Percentiles rank a stretch among this genome's conserved stretches.
Conservation (phyloP, 768 basidiomycete genomes). For the Gloeopeniophorella convolvens region DNA sequence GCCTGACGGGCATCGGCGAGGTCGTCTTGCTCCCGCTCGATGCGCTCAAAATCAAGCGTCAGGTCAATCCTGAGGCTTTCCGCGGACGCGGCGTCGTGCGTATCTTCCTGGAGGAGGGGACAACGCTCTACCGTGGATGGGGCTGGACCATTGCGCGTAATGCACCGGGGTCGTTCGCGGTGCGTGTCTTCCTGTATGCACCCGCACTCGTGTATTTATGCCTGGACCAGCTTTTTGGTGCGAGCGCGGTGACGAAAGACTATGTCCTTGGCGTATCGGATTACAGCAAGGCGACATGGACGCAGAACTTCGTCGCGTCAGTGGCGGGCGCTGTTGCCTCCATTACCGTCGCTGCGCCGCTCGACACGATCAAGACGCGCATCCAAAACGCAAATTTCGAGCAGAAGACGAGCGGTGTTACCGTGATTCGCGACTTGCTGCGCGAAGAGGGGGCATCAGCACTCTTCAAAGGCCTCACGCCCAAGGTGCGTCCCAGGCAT, state of each 20-base stretch:
- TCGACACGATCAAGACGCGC: conserved; percentile 94
- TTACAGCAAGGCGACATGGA: conserved; percentile 94
- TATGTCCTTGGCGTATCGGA: conserved; percentile 84
- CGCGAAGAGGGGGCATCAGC: conserved; percentile 77
- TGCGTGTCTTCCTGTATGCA: conserved; percentile 41
- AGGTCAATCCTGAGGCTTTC: conserved; percentile 98
- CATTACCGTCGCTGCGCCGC: conserved; percentile 92
- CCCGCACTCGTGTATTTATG: too few relatives aligned
- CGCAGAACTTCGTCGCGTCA: conserved; percentile 94
- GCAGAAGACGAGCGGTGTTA: conserved; percentile 69
- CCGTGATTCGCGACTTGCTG: conserved; percentile 79
- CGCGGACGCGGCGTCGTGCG: conserved; percentile 86
- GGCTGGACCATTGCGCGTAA: conserved; percentile 99
- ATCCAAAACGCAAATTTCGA: conserved; percentile 99
- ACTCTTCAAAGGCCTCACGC: conserved; percentile 96
- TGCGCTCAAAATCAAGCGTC: conserved; percentile 96
- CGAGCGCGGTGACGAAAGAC: conserved; percentile 91
- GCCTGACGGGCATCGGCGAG: conserved; percentile 83
- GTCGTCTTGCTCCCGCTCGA: conserved; percentile 96
- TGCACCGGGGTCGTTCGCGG: conserved; percentile 92
- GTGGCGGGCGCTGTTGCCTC: conserved; percentile 91
- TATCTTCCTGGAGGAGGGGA: conserved; percentile 88
- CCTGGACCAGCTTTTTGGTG: conserved; percentile 79
- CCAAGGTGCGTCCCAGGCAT: conserved; percentile 57
- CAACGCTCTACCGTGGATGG: conserved; percentile 92